Evolutionary conservation across 345 rosid genomes (phyloP).

Genomic region (Gossypium turneri): DNA sequence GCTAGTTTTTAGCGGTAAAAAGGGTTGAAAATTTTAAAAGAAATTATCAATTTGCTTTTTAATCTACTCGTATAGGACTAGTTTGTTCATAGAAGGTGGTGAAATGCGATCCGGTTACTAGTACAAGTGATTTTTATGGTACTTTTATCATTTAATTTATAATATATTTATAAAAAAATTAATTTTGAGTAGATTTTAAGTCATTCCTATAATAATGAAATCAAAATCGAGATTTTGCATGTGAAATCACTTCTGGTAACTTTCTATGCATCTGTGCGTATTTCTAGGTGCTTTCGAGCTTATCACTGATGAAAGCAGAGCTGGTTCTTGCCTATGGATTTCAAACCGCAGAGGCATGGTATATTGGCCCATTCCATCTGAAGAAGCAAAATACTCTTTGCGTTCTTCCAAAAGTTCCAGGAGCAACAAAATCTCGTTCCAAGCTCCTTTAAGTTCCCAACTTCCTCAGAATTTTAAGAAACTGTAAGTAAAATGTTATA

Average conservation of each 20-base stretch:
- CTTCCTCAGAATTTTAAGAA: slow-evolving; percentile 80
- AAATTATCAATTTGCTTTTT: too few species aligned
- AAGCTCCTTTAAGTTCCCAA: slow-evolving; percentile 37
- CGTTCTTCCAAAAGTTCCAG: slow-evolving; percentile 38
- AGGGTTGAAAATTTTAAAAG: too few species aligned
- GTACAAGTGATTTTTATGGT: too few species aligned
- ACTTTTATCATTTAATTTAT: too few species aligned
- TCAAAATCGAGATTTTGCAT: not conserved
- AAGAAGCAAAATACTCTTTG: slow-evolving; percentile 62
- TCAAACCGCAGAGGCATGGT: slow-evolving; percentile 81
- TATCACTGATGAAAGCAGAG: slow-evolving; percentile 69
- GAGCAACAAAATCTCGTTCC: slow-evolving; percentile 33
- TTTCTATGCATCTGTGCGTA: not conserved
- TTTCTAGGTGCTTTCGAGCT: slow-evolving; percentile 84
- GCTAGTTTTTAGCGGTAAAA: too few species aligned
- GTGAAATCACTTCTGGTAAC: not conserved
- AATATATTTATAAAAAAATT: not conserved
- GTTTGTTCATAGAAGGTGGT: too few species aligned
- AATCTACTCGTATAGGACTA: too few species aligned
- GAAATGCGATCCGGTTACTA: too few species aligned
- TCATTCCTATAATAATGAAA: not conserved
- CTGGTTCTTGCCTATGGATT: slow-evolving; percentile 89
- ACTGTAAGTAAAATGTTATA: slow-evolving; percentile 46
- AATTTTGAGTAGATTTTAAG: not conserved
- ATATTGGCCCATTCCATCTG: slow-evolving; percentile 87